Base-by-base conservation (phyloP, 2,329 filamentous ascomycete genomes). In the Beauveria caledonica region DNA sequence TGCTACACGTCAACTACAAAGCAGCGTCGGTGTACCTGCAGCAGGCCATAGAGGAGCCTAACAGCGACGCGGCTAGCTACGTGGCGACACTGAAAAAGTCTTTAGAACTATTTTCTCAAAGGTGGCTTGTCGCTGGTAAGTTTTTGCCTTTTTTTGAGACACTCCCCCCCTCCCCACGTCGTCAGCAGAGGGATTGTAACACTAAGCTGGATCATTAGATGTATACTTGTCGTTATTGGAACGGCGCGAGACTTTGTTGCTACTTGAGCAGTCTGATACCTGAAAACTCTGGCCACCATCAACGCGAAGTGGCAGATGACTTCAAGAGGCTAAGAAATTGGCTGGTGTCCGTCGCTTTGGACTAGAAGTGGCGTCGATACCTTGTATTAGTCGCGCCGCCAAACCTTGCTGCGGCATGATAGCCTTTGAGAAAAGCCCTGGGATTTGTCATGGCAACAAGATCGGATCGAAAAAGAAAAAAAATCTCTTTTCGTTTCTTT, bases 81-180 rank as follows among this genome's bases (percentile, higher is more conserved):
- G 39, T 52, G n/a, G 57, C 39, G 4, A 33, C 49, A 11, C 19
- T 59, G 11, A 59, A 52, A 15, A 46, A 46, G 21, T 59, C 48
- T 25, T 45, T 59, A 11, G 36, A 52, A 3, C 15, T 52, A 10
- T 52, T 59, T 15, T 52, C 48, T 6, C 11, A 46, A 19, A 36
- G 48, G 19, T 59, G 57, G 57, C 39, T 52, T 36, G 57, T 53
- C 5, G 57, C 57, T 46, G 49, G 57, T 59, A 27, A 45, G 57
- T 46, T 19, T n/a, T 51, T 11, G 9, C 21, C 9, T 39, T 17
- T 46, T 46, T 13, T 15, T 17, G 23, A 2, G 1, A 7, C n/a
- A 7, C n/a, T 6, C 11, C 5, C 11, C 1, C 33, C 11, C 33
- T 15, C 33, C 5, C 15, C 5, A 11, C 33, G 11, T 36, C 33